Base-by-base conservation (phyloP, 306 rosid species). In the Senna tora region DNA sequence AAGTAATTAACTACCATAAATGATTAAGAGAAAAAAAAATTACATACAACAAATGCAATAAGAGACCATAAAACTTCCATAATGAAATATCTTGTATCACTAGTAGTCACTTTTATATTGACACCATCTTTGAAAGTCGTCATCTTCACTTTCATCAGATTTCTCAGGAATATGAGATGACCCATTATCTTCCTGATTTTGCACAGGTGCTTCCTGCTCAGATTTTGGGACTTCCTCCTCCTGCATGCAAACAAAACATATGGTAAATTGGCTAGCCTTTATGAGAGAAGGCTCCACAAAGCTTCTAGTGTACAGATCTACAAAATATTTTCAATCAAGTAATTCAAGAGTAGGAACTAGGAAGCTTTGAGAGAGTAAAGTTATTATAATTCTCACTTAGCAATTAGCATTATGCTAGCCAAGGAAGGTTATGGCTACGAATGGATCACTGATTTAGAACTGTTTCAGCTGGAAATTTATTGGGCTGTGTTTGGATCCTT, bases 91-190 rank as follows among this genome's bases (percentile, higher is more conserved):
- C 49, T 36, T 20, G 11, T 67, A 36, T 69, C 46, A 33, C 56
- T 70, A 77, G 78, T 71, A 74, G 5, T 51, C 60, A 64, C 81
- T 85, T 56, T 72, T 74, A 69, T 84, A 88, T 10, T 78, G 65
- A 49, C 77, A 59, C 90, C 89, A 87, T 43, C 51, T 63, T 57
- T 73, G 43, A 39, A 43, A 47, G 9, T 22, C 65, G 4, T 61
- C 73, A 22, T 84, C 91, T 9, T 86, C 92, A 49, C 73, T 57
- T 69, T 68, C 88, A 19, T 86, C 84, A 68, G 77, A 64, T 81
- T 89, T 86, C 45, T 77, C 53, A 42, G 89, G 88, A 77, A 87
- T 72, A 22, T 75, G 75, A 80, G 67, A 36, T 80, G 82, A 63
- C 19, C 13, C 75, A 69, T 55, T 63, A 65, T 61, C 84, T 58